Evolutionary conservation across 805 yeast genomes (phyloP).

Genomic region (Starmerella bacillaris): DNA sequence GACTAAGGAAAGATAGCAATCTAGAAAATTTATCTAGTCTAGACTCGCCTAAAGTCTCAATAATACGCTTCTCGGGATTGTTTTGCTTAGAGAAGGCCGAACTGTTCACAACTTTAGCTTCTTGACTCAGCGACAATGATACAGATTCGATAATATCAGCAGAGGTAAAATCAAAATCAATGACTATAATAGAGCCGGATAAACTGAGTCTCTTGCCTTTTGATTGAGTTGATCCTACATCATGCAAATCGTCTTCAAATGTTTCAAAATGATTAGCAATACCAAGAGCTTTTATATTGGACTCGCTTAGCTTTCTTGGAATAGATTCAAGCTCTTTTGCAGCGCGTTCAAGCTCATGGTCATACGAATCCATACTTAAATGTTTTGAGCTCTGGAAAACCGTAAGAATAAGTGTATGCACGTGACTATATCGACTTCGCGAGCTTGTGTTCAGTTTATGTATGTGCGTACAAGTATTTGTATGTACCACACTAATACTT

Average conservation of each 20-base stretch:
- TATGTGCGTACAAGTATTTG: no score
- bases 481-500: no score
- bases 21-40: conserved; percentile 22
- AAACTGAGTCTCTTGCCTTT: conserved; percentile 23
- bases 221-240: conserved; percentile 2
- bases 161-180: conserved; percentile 20
- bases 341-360: conserved; percentile 16
- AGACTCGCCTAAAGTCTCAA: conserved; percentile 19
- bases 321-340: conserved; percentile 18
- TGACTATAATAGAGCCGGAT: conserved; percentile 25
- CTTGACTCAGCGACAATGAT: conserved; percentile 19
- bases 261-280: conserved; percentile 22
- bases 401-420: no score
- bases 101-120: conserved; percentile 10
- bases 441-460: no score
- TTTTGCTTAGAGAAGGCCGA: conserved; percentile 18
- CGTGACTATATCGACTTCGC: no score
- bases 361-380: conserved; percentile 16
- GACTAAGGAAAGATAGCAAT: conserved; percentile 21
- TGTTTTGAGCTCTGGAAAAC: no score
- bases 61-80: conserved; percentile 17
- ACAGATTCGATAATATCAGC: conserved; percentile 16
- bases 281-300: conserved; percentile 23
- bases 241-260: conserved; percentile 21
- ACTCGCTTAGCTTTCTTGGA: conserved; percentile 23